Evolutionary conservation across 1,284 basidiomycete genomes (phyloP), one percentile per base, ranked within the genome.

Genomic region (Microbotryum lychnidis-dioicae): DNA sequence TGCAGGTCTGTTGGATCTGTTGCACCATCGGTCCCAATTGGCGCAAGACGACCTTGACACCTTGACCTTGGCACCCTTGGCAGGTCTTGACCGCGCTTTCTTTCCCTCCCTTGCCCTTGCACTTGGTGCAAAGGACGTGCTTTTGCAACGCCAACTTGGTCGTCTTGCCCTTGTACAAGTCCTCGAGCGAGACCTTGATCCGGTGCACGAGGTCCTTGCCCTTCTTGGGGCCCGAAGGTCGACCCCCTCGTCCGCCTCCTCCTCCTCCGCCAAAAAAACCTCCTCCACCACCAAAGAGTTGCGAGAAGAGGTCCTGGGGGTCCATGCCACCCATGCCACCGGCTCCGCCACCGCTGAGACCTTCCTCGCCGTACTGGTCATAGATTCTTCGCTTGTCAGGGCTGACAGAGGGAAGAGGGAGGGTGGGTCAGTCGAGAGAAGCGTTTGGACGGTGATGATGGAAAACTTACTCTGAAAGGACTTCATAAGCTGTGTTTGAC

Each of bases 11-110:
- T 76, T 98, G 96, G 73, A 98, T 90, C 78, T 99, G 96, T 79
- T 99, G 96, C 71, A 99, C 91, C 96, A 99, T 99, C 20, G 96
- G 96, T 45, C 96, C 96, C 83, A 96, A 87, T 77, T 97, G 94
- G 65, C 96, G 88, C 64, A 97, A 80, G 61, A 87, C 90, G 72
- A 97, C 79, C 77, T 87, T 90, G 79, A 96, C 79, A 75, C 96
- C 96, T 71, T 91, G 89, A 69, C 96, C 96, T 72, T 80, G 82
- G 80, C 96, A 99, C 23, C 80, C 75, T 54, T 76, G 72, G 77
- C 96, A 99, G 53, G 80, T 76, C 76, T 86, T 84, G 64, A 97
- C 91, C 37, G 94, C 87, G 61, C 94, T 94, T 50, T 96, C 92
- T 78, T 98, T 98, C 68, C 96, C 96, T 61, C 96, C 96, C 74